These are phyloP conservation scores for Schizothecium vesticola DNA, from an alignment of 495 filamentous ascomycete genomes.

Conservation along the genomic window DNA sequence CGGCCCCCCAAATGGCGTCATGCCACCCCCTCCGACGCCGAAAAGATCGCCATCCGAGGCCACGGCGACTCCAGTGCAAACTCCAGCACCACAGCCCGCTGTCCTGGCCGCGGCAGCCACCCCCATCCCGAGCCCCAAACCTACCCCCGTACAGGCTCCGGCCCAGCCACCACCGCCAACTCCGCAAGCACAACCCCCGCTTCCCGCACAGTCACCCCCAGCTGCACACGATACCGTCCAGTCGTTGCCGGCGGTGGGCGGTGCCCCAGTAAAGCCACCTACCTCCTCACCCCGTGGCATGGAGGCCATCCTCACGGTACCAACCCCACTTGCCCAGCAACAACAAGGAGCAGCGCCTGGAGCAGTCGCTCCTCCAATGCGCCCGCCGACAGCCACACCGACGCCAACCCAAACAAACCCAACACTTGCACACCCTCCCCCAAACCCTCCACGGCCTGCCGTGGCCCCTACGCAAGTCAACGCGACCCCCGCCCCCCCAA, in stretches of 20 bases:
- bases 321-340: neutral
- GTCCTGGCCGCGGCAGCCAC: constrained; percentile 12
- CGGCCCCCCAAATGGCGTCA: constrained; percentile 54
- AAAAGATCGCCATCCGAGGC: constrained; percentile 27
- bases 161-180: constrained; percentile 10
- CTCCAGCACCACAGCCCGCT: constrained; percentile 9
- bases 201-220: constrained; percentile 19
- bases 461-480: constrained; percentile 19
- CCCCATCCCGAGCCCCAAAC: constrained; percentile 19
- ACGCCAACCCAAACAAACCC: neutral
- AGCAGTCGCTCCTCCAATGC: constrained; percentile 19
- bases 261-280: constrained; percentile 19
- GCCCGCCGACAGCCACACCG: constrained; percentile 7
- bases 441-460: constrained; percentile 4
- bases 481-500: constrained; percentile 22
- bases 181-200: constrained; percentile 17
- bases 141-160: constrained; percentile 3
- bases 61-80: constrained; percentile 10
- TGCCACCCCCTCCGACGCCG: constrained; percentile 50
- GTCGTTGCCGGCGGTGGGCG: constrained; percentile 32
- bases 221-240: constrained; percentile 23
- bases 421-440: constrained; percentile 1
- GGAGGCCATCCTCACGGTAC: constrained; percentile 11
- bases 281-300: constrained; percentile 28
- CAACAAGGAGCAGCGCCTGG: neutral